Percentiles rank a stretch among this genome's conserved stretches.
Evolutionary conservation across 2,329 filamentous ascomycete species (phyloP).

Genomic region (Nemania diffusa): DNA sequence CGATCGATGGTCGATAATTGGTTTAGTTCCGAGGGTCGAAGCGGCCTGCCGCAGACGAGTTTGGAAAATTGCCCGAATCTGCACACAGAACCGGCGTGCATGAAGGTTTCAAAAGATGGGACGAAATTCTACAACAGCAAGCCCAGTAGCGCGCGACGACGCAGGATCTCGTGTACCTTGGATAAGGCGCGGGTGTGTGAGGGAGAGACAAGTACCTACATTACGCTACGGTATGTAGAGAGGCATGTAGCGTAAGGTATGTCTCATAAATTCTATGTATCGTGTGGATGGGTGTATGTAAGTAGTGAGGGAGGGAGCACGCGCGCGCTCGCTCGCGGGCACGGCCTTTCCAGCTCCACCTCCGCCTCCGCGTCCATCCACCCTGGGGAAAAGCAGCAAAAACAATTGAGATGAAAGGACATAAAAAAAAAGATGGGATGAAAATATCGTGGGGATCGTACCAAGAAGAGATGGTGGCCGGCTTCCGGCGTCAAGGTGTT

Average conservation of each 20-base stretch:
- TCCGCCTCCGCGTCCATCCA: constrained; percentile 15
- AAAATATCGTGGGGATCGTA: constrained; percentile 32
- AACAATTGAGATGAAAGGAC: background rate
- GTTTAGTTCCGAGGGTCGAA: constrained; percentile 32
- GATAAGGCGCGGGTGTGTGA: constrained; percentile 21
- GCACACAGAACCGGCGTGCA: constrained; percentile 28
- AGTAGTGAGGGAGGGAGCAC: no score
- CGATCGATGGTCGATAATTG: constrained; percentile 28
- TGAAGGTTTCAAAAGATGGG: constrained; percentile 37
- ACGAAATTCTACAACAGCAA: constrained; percentile 21
- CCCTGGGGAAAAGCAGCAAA: constrained; percentile 7
- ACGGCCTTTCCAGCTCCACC: constrained; percentile 20
- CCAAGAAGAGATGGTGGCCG: constrained; percentile 37
- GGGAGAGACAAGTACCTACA: constrained; percentile 7
- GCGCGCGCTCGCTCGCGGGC: constrained; percentile 1
- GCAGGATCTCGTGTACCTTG: constrained; percentile 26
- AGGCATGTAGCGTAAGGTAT: no score
- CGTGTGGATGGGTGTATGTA: no score
- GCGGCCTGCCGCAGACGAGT: constrained; percentile 31
- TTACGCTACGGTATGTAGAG: background rate
- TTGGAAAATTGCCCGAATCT: constrained; percentile 44
- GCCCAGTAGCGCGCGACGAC: constrained; percentile 27
- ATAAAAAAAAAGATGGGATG: constrained; percentile 24
- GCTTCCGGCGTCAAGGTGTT: constrained; percentile 43
- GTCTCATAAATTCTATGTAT: no score